A percentile compares a stretch with the other conserved stretches of the same genome.
These are phyloP conservation scores for Hypomyces rosellus DNA, from an alignment of 2,329 filamentous ascomycete genomes.

Conservation along the genomic window DNA sequence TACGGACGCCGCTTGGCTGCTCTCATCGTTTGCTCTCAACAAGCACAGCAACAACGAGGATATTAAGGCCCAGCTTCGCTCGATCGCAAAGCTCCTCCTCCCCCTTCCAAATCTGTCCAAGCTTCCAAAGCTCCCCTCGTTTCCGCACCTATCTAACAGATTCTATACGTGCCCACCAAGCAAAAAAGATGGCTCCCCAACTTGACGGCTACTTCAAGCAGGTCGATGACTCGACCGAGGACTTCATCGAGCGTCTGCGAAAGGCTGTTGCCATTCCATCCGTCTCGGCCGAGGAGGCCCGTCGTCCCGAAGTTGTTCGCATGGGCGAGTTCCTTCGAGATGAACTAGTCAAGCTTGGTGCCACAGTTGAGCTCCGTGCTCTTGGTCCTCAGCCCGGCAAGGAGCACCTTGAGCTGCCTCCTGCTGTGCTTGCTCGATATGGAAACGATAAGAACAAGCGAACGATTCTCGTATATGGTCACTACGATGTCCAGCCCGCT, in stretches of 20 bases:
- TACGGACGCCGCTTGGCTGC: conserved; percentile 23
- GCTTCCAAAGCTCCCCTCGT: not conserved
- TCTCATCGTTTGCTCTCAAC: conserved; percentile 16
- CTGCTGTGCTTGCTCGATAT: conserved; percentile 87
- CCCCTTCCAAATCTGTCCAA: no score
- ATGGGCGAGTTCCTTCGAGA: conserved; percentile 89
- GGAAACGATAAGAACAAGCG: conserved; percentile 88
- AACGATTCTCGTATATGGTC: conserved; percentile 93
- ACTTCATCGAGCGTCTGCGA: conserved; percentile 84
- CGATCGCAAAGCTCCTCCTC: conserved; percentile 5
- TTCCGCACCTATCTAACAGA: conserved; percentile 45
- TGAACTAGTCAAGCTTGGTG: conserved; percentile 78
- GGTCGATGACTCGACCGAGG: conserved; percentile 71
- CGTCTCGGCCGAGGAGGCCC: conserved; percentile 83
- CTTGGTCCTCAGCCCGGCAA: conserved; percentile 90
- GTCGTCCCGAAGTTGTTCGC: conserved; percentile 85
- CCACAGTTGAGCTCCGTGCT: conserved; percentile 76
- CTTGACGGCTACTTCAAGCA: conserved; percentile 90
- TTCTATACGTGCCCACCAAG: conserved; percentile 51
- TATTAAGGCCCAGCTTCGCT: conserved; percentile 16
- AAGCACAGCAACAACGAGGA: conserved; percentile 1
- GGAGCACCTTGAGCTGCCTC: conserved; percentile 84
- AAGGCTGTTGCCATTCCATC: conserved; percentile 95
- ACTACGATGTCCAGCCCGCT: conserved; percentile 98
- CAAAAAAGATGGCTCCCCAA: conserved; percentile 78